Evolutionary conservation across 148 eudicot species (phyloP).

Genomic region (Agrostemma githago): DNA sequence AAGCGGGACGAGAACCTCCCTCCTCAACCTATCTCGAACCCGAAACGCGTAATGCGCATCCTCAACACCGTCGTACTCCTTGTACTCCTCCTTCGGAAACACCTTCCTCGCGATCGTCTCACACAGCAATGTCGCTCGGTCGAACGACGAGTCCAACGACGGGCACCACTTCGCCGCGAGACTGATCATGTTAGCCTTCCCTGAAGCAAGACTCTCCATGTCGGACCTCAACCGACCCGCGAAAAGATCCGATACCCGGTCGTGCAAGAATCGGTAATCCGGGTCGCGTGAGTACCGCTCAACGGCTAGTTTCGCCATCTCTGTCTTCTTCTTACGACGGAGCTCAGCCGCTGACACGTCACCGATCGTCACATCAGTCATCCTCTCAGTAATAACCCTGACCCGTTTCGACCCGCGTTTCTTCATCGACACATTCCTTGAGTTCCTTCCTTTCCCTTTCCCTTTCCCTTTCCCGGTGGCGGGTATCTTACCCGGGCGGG

Average conservation of each 20-base stretch:
- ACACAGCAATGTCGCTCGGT: conserved; percentile 20
- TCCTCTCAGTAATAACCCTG: not conserved
- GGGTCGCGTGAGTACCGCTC: conserved; percentile 11
- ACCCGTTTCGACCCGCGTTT: not conserved
- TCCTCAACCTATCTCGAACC: conserved; percentile 18
- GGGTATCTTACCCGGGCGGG: conserved; percentile 2
- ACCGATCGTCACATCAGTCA: not conserved
- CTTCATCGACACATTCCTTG: not conserved
- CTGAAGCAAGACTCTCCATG: conserved; percentile 1
- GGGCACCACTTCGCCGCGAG: conserved; percentile 25
- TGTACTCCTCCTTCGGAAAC: conserved; percentile 14
- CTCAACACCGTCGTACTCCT: conserved; percentile 12
- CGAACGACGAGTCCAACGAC: conserved; percentile 17
- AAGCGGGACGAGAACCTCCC: conserved; percentile 15
- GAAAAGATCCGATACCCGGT: conserved; percentile 19
- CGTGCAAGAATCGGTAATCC: conserved; percentile 18
- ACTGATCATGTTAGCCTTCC: not conserved
- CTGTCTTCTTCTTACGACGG: conserved; percentile 7
- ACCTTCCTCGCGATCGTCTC: conserved; percentile 20
- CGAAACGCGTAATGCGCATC: conserved; percentile 23
- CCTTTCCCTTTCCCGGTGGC: not conserved
- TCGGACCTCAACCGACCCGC: conserved; percentile 1
- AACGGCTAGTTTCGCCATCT: conserved; percentile 6
- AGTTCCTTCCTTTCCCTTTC: not conserved
- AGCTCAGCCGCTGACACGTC: not conserved